Evolutionary conservation across 1,284 basidiomycete species (phyloP).

Genomic region (Microbotryum silenes-acaulis): DNA sequence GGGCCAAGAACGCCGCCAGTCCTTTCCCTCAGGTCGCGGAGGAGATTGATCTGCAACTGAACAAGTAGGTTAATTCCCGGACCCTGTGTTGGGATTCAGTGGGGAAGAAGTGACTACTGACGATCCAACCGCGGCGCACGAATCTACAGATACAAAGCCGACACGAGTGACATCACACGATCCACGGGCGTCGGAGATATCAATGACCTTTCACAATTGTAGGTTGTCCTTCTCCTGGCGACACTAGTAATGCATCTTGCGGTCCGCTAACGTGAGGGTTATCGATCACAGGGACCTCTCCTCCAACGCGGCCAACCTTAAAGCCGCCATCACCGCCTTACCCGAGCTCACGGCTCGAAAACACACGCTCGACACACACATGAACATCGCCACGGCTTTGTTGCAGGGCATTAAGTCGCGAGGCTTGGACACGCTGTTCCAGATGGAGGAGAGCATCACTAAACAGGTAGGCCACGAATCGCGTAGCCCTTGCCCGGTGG

Average conservation of each 20-base stretch:
- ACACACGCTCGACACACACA: constrained; percentile 92
- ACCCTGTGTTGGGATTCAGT: neutral
- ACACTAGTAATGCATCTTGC: neutral
- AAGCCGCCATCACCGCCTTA: constrained; percentile 96
- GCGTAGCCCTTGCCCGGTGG: neutral
- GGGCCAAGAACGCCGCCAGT: constrained; percentile 90
- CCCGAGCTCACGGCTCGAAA: constrained; percentile 96
- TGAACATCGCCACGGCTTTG: constrained; percentile 97
- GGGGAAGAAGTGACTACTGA: neutral
- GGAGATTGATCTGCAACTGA: constrained; percentile 88
- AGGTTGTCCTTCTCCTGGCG: constrained; percentile 38
- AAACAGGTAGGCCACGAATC: constrained; percentile 56
- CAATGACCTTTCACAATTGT: constrained; percentile 90
- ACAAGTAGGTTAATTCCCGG: constrained; percentile 45
- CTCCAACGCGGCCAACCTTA: constrained; percentile 87
- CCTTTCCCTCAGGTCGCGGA: constrained; percentile 99
- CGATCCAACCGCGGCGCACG: neutral
- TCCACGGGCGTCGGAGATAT: constrained; percentile 94
- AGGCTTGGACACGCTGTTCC: constrained; percentile 92
- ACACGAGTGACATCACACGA: constrained; percentile 93
- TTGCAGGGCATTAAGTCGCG: constrained; percentile 93
- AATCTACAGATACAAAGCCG: constrained; percentile 66
- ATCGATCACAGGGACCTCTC: constrained; percentile 68
- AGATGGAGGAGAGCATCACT: constrained; percentile 81
- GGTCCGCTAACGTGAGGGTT: neutral